phyloP scores from a whole-genome alignment of 2,329 filamentous ascomycete species.

The Lachnellula cervina region DNA sequence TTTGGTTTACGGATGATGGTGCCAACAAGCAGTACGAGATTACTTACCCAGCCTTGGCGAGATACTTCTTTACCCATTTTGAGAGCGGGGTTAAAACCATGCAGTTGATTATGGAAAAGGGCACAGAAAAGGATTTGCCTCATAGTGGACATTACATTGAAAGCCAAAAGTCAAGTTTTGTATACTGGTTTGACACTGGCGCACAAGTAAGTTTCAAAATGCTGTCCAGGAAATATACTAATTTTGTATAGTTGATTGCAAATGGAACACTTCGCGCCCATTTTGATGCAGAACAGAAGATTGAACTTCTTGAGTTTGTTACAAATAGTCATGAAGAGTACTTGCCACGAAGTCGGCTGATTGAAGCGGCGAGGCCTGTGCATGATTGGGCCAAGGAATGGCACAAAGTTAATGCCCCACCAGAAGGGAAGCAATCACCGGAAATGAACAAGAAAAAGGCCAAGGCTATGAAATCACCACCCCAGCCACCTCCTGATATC shows the following conservation, averaged over 20 bases:
- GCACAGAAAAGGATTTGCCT: conserved; percentile 50
- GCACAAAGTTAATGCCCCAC: conserved; percentile 51
- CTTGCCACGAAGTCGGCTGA: conserved; percentile 63
- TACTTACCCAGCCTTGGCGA: conserved; percentile 70
- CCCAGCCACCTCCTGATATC: conserved; percentile 54
- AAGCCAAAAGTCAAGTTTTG: conserved; percentile 70
- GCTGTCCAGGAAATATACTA: conserved; percentile 19
- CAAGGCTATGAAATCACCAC: conserved; percentile 55
- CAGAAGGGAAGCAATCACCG: conserved; percentile 54
- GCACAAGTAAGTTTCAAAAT: conserved; percentile 61
- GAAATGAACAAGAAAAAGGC: conserved; percentile 66
- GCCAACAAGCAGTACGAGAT: conserved; percentile 83
- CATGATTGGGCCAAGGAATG: conserved; percentile 64
- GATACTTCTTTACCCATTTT: conserved; percentile 88
- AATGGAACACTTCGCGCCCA: conserved; percentile 72
- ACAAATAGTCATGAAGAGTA: conserved; percentile 77
- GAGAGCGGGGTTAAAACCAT: conserved; percentile 80
- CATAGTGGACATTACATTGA: conserved; percentile 69
- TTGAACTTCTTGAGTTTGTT: conserved; percentile 80
- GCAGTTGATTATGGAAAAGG: conserved; percentile 76
- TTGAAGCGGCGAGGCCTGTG: conserved; percentile 56
- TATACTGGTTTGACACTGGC: conserved; percentile 83
- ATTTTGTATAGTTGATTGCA: conserved; percentile 59
- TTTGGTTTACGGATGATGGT: conserved; percentile 54
- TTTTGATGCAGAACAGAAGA: conserved; percentile 73